phyloP scores from a whole-genome alignment of 1,284 basidiomycete species.

The Coriolopsis trogii region DNA sequence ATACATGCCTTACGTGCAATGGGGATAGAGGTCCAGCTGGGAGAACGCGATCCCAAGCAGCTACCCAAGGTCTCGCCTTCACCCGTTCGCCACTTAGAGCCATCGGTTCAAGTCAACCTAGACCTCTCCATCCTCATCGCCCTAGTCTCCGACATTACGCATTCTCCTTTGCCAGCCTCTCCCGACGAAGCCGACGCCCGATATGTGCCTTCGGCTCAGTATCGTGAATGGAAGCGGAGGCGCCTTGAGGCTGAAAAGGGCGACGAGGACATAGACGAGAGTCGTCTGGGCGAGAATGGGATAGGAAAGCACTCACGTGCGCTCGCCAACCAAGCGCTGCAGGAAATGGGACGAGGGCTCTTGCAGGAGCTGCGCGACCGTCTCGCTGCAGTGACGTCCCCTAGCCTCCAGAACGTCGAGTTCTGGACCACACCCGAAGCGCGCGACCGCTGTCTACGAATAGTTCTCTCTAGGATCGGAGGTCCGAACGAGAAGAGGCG shows the following conservation, averaged over 20 bases:
- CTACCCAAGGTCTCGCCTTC: constrained; percentile 1
- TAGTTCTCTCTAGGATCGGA: constrained; percentile 69
- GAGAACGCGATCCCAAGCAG: constrained; percentile 50
- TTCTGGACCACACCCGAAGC: constrained; percentile 85
- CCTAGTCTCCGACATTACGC: constrained; percentile 81
- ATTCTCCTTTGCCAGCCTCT: constrained; percentile 63
- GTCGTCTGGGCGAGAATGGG: constrained; percentile 27
- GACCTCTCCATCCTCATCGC: constrained; percentile 85
- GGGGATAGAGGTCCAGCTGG: constrained; percentile 70
- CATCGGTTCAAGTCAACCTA: constrained; percentile 68
- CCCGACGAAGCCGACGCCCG: constrained; percentile 60
- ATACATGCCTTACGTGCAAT: constrained; percentile 56
- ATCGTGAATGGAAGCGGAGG: constrained; percentile 61
- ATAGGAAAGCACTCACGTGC: constrained; percentile 59
- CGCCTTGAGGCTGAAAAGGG: constrained; percentile 26
- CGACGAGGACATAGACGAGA: constrained; percentile 27
- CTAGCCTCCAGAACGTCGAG: constrained; percentile 38
- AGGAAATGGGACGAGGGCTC: constrained; percentile 72
- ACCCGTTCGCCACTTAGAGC: constrained; percentile 34
- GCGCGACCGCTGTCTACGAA: constrained; percentile 65
- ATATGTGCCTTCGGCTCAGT: constrained; percentile 59
- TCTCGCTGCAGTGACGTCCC: constrained; percentile 28
- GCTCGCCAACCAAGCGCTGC: constrained; percentile 64
- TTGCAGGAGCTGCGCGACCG: constrained; percentile 64
- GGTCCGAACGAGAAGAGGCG: constrained; percentile 63